Conservation (phyloP, 2,329 filamentous ascomycete species). For the Phaeosphaeriaceae sp. region DNA sequence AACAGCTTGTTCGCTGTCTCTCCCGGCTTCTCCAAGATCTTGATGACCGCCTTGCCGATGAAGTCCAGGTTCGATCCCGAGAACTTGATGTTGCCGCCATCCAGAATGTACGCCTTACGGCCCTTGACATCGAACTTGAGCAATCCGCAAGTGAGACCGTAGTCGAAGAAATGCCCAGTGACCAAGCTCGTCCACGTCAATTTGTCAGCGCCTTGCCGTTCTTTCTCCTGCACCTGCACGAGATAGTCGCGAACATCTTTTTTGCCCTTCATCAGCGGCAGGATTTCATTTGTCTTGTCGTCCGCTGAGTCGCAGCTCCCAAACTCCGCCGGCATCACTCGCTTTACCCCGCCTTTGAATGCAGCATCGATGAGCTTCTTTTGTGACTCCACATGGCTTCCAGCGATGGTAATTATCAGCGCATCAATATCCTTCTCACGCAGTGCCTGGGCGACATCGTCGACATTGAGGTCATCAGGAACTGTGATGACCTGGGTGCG, state of each 20-base stretch:
- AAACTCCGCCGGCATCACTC: constrained; percentile 69
- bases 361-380: constrained; percentile 65
- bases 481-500: constrained; percentile 53
- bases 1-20: constrained; percentile 66
- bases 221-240: constrained; percentile 57
- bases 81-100: constrained; percentile 64
- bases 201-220: constrained; percentile 37
- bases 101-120: constrained; percentile 62
- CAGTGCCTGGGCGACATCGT: constrained; percentile 45
- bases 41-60: constrained; percentile 61
- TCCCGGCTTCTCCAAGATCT: constrained; percentile 53
- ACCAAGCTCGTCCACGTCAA: constrained; percentile 69
- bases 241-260: constrained; percentile 48
- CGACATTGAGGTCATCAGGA: constrained; percentile 46
- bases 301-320: constrained; percentile 53
- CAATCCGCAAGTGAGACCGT: constrained; percentile 58
- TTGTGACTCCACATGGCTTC: constrained; percentile 55
- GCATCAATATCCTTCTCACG: constrained; percentile 55
- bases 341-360: constrained; percentile 63
- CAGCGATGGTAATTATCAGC: constrained; percentile 59
- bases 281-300: constrained; percentile 48
- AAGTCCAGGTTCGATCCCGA: constrained; percentile 61
- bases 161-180: constrained; percentile 69
- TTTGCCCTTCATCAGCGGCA: constrained; percentile 64
- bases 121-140: constrained; percentile 61